Evolutionary conservation across 805 yeast genomes (phyloP).

Genomic region (Candida sanyiensis): DNA sequence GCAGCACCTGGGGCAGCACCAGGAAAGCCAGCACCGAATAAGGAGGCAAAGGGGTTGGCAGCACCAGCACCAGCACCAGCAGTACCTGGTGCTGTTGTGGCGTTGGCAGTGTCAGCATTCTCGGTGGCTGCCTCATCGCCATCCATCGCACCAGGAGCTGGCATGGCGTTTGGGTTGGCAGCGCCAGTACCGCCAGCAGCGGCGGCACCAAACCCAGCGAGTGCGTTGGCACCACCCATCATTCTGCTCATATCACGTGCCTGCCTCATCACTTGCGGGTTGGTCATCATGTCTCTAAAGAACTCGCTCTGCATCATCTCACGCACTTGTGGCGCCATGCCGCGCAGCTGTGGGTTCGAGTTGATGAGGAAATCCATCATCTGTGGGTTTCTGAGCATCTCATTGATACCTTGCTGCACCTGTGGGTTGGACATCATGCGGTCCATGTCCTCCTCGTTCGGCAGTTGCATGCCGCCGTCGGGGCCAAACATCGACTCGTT

Average conservation of each 20-base stretch:
- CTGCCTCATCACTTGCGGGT: constrained; percentile 80
- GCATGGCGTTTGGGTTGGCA: constrained; percentile 31
- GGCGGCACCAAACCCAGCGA: constrained; percentile 25
- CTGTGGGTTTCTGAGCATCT: constrained; percentile 80
- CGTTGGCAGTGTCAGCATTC: constrained; percentile 29
- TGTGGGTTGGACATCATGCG: constrained; percentile 76
- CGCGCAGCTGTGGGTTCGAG: constrained; percentile 77
- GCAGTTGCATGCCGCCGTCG: constrained; percentile 77
- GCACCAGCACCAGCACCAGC: constrained; percentile 22
- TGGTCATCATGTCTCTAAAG: constrained; percentile 71
- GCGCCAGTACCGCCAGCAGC: no score
- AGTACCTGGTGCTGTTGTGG: constrained; percentile 13
- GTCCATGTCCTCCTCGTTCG: constrained; percentile 70
- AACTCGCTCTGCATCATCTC: constrained; percentile 79
- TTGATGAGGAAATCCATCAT: constrained; percentile 78
- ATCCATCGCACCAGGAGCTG: constrained; percentile 41
- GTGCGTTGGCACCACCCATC: constrained; percentile 21
- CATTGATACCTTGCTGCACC: constrained; percentile 76
- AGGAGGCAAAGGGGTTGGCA: constrained; percentile 38
- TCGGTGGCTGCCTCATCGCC: constrained; percentile 14
- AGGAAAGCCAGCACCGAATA: constrained; percentile 11
- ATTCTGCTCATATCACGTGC: constrained; percentile 70
- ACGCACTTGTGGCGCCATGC: constrained; percentile 86
- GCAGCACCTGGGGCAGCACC: constrained; percentile 21
- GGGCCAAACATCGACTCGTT: constrained; percentile 87